Base-by-base conservation (phyloP, 371 early-diverging fungal genomes). In the Mortierella sp. region DNA sequence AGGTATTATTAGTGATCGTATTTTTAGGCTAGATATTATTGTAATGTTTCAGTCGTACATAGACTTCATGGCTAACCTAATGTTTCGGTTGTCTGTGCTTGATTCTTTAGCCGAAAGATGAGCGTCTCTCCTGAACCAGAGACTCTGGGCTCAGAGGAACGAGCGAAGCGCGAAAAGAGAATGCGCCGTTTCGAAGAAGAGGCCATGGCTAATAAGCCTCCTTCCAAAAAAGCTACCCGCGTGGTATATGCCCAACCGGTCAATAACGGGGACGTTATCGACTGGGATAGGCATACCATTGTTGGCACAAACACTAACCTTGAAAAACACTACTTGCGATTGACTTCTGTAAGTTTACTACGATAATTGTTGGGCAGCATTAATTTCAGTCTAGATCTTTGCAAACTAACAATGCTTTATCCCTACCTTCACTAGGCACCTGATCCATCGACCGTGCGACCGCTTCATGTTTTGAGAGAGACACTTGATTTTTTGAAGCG, bases 381-480 rank as follows among this genome's bases (percentile, higher is more conserved):
- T 19, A 40, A 38, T 43, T 32, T 28, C 10, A 6, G n/a, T 57
- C 19, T 28, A 22, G 7, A 28, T 16, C 4, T 57, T 57, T 57
- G 10, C 32, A 40, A n/a, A n/a, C 38, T 1, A 38, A 59, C n/a
- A 38, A 3, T 5, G 21, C 28, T 63, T 21, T 33, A n/a, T 8
- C 36, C n/a, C n/a, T 22, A 22, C 43, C 15, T 24, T 45, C 22
- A 8, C 15, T 76, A 93, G 92, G 97, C 96, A 3, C 96, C 96
- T 3, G 96, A 97, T 77, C 97, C 98, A 7, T 63, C 94, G 0
- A 94, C 91, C 7, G 96, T 98, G 11, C 89, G 99, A 6, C 99
- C 99, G 22, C 83, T 96, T 33, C 84, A 77, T 43, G 84, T 98
- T 1, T 83, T 98, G 38, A 84, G 88, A 63, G 74, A 94, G 70